Base-by-base conservation (phyloP, 208 protist species). In the Leishmania turanica region DNA sequence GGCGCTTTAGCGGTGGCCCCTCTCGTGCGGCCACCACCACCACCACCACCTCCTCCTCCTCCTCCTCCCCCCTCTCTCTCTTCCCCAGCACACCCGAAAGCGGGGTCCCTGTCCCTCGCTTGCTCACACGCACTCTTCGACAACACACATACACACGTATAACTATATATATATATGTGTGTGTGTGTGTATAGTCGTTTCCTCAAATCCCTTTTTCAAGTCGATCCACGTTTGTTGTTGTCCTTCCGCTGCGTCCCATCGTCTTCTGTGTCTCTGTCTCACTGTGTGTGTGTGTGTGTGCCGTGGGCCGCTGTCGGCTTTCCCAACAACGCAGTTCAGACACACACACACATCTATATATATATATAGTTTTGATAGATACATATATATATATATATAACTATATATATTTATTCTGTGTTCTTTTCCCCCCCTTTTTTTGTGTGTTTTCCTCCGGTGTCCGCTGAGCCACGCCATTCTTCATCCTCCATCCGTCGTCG, bases 221-320 rank as follows among this genome's bases (percentile, higher is more conserved):
- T 56, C 71, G 4, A 3, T 42, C 27, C 34, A 45, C 64, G 27
- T 42, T 42, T 65, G 19, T 31, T 65, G 19, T 65, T 31, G 5
- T 65, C n/a, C n/a, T 31, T 65, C 42, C 42, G 42, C 8, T 71
- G 17, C 60, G 53, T 21, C 9, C n/a, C 21, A 37, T 53, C 24
- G 15, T 47, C 42, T 5, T 75, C 49, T 27, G 24, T 64, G 27
- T 69, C 11, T 72, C 21, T 77, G 79, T 85, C 68, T 65, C 79
- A 40, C 9, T 72, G 42, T 64, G 34, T 60, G 42, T 31, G 40
- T 72, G 34, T 60, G 68, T 31, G 40, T 72, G 68, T 51, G 40
- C 21, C 60, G 27, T 24, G 5, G 31, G 31, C 64, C 9, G 64
- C 24, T 56, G 8, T 66, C 27, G 8, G 47, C 54, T 80, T 42